A percentile compares a stretch with the other conserved stretches of the same genome.
Conservation (phyloP, 352 stramenopile species). For the Globisporangium megalacanthum region DNA sequence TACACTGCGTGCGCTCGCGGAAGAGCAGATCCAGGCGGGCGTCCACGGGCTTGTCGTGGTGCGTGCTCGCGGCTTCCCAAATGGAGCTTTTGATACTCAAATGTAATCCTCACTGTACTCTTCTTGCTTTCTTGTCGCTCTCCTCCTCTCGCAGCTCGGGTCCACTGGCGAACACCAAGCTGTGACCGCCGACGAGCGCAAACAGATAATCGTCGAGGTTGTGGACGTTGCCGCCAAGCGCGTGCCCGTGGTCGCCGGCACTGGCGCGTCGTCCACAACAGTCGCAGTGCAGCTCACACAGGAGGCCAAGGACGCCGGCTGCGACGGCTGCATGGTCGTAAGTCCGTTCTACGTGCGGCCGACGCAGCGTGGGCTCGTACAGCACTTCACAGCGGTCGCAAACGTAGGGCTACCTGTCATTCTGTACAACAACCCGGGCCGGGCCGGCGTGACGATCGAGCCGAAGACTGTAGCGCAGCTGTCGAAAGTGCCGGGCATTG, state of each 20-base stretch:
- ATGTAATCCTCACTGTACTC: background rate
- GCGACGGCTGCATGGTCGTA: constrained; percentile 93
- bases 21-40: constrained; percentile 90
- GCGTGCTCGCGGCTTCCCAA: too few species aligned
- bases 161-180: constrained; percentile 97
- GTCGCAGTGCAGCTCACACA: constrained; percentile 81
- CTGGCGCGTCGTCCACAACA: constrained; percentile 91
- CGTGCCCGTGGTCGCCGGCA: constrained; percentile 95
- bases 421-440: constrained; percentile 97
- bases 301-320: constrained; percentile 89
- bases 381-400: constrained; percentile 91
- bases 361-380: constrained; percentile 92
- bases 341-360: constrained; percentile 99
- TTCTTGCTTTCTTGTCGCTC: background rate
- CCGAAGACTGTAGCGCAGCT: constrained; percentile 93
- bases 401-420: constrained; percentile 90
- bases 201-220: constrained; percentile 90
- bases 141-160: constrained; percentile 61
- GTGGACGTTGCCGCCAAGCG: constrained; percentile 69
- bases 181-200: constrained; percentile 93
- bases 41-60: constrained; percentile 96
- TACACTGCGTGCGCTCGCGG: constrained; percentile 88
- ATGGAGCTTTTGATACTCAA: background rate
- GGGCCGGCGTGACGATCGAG: constrained; percentile 93
- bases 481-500: constrained; percentile 91